These are phyloP conservation scores for Wickerhamiella dianesei DNA, from an alignment of 805 yeast species.

Conservation along the genomic window DNA sequence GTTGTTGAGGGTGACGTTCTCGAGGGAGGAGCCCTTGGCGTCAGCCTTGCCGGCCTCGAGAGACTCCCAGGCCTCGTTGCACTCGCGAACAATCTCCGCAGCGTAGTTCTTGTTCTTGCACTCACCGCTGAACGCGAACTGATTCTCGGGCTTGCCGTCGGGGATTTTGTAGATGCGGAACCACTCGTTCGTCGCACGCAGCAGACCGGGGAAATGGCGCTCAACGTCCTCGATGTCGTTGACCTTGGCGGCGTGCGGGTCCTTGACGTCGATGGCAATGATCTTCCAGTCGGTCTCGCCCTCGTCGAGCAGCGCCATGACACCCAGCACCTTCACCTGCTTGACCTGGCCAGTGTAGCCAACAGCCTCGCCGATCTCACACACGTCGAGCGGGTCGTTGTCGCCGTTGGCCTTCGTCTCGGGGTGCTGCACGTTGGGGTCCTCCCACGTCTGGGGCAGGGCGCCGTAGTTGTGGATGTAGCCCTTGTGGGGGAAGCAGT, in stretches of 20 bases:
- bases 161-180: slow-evolving; percentile 96
- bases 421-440: slow-evolving; percentile 46
- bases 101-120: slow-evolving; percentile 82
- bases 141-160: slow-evolving; percentile 94
- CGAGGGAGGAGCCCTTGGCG: slow-evolving; percentile 54
- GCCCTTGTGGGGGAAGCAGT: slow-evolving; percentile 98
- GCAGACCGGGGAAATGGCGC: slow-evolving; percentile 77
- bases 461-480: slow-evolving; percentile 98
- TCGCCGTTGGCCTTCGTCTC: slow-evolving; percentile 57
- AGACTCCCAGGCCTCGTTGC: slow-evolving; percentile 71
- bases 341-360: slow-evolving; percentile 56
- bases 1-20: slow-evolving; percentile 56
- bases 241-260: slow-evolving; percentile 77
- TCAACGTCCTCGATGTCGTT: slow-evolving; percentile 86
- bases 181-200: slow-evolving; percentile 95
- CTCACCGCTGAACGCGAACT: slow-evolving; percentile 92
- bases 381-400: slow-evolving; percentile 88
- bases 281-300: slow-evolving; percentile 98
- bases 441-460: slow-evolving; percentile 98
- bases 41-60: slow-evolving; percentile 54
- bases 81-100: slow-evolving; percentile 67
- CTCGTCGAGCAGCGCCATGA: slow-evolving; percentile 90
- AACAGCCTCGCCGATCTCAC: slow-evolving; percentile 66
- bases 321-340: slow-evolving; percentile 85
- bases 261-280: slow-evolving; percentile 74